phyloP scores from a whole-genome alignment of 805 yeast species.

The Metschnikowia sp. region DNA sequence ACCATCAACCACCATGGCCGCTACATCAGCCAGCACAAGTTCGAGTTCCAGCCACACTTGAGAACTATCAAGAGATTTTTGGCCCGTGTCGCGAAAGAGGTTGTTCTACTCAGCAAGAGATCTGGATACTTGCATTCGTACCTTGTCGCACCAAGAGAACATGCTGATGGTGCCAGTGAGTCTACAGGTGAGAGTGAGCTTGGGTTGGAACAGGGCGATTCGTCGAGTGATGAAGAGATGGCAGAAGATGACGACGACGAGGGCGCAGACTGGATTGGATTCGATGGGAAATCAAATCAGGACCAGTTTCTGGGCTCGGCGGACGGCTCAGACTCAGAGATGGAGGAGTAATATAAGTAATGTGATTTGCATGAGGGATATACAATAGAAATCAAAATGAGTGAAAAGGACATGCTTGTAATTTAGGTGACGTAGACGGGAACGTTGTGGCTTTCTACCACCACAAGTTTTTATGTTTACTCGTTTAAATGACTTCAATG shows the following conservation, averaged over 20 bases:
- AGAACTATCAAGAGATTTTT: slow-evolving; percentile 74
- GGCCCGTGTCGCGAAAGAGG: slow-evolving; percentile 69
- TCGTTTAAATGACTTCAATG: no score
- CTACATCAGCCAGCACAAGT: slow-evolving; percentile 60
- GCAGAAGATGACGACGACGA: slow-evolving; percentile 13
- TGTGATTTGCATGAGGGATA: no score
- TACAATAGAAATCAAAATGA: neutral
- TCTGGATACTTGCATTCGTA: slow-evolving; percentile 56
- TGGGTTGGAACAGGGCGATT: slow-evolving; percentile 3
- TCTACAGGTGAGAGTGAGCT: slow-evolving; percentile 9
- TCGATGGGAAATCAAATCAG: slow-evolving; percentile 8
- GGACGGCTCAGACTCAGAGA: slow-evolving; percentile 13
- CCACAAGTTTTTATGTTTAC: no score
- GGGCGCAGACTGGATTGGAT: slow-evolving; percentile 14
- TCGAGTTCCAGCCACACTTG: slow-evolving; percentile 58
- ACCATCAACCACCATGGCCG: slow-evolving; percentile 73
- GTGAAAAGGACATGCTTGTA: no score
- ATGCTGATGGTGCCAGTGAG: neutral
- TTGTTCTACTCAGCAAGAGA: slow-evolving; percentile 50
- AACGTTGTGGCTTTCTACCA: no score
- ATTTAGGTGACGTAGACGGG: no score
- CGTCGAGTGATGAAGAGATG: slow-evolving; percentile 8
- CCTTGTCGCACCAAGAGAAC: slow-evolving; percentile 27
- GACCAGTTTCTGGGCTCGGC: slow-evolving; percentile 8
- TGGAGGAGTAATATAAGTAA: slow-evolving; percentile 11